phyloP scores from a whole-genome alignment of 192 early-diverging fungal species.

The Tieghemiomyces parasiticus region DNA sequence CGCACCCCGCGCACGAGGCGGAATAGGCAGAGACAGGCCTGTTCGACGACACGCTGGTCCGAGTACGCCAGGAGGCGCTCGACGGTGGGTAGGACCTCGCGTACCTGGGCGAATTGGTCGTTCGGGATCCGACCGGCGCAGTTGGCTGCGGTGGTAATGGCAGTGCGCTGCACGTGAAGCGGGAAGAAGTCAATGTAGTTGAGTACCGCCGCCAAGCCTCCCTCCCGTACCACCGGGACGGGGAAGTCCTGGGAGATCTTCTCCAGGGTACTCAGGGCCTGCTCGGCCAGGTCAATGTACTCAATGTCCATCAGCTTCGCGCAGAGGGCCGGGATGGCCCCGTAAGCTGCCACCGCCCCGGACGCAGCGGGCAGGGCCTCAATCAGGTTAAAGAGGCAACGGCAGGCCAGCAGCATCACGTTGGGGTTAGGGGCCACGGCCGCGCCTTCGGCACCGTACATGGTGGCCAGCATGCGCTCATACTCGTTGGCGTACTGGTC shows the following conservation, averaged over 20 bases:
- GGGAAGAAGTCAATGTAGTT: slow-evolving; percentile 86
- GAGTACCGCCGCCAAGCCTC: slow-evolving; percentile 58
- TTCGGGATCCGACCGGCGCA: slow-evolving; percentile 36
- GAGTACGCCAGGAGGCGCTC: slow-evolving; percentile 48
- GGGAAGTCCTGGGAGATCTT: slow-evolving; percentile 65
- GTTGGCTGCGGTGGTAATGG: slow-evolving; percentile 59
- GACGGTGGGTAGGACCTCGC: slow-evolving; percentile 53
- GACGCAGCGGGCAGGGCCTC: slow-evolving; percentile 67
- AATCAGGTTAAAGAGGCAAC: slow-evolving; percentile 79
- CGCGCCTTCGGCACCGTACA: slow-evolving; percentile 19
- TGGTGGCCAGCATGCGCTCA: slow-evolving; percentile 24
- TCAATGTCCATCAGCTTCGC: slow-evolving; percentile 69
- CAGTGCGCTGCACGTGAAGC: slow-evolving; percentile 65
- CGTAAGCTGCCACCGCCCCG: slow-evolving; percentile 45
- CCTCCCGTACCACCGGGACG: slow-evolving; percentile 43
- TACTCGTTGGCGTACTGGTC: slow-evolving; percentile 16
- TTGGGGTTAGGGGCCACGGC: slow-evolving; percentile 35
- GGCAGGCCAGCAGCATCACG: slow-evolving; percentile 76
- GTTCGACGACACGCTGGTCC: slow-evolving; percentile 61
- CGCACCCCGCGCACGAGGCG: slow-evolving; percentile 48
- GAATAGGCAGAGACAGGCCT: slow-evolving; percentile 44
- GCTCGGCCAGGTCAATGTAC: slow-evolving; percentile 89
- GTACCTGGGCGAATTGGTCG: slow-evolving; percentile 38
- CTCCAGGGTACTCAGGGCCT: slow-evolving; percentile 57
- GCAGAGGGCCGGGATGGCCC: slow-evolving; percentile 52